Evolutionary conservation across 352 stramenopile genomes (phyloP).

Genomic region (Globisporangium uncinulatum): DNA sequence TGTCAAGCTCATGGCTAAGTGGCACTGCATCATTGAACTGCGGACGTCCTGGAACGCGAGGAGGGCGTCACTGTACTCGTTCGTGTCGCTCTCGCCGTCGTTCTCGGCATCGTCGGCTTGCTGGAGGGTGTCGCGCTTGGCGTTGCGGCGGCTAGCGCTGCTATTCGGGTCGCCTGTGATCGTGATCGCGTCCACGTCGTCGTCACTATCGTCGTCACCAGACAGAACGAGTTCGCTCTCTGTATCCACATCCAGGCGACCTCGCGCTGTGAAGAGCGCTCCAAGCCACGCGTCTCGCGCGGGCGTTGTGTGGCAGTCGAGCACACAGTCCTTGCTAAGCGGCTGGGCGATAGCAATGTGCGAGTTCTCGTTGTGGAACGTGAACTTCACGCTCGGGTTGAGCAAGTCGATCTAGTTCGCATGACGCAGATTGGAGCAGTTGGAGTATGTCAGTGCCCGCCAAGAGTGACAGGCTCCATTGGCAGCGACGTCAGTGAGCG

Average conservation of each 20-base stretch:
- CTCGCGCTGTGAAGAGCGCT: conserved; percentile 47
- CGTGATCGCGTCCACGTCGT: conserved; percentile 3
- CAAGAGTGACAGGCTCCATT: neutral
- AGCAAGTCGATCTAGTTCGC: conserved; percentile 47
- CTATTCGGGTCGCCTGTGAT: neutral
- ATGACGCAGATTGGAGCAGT: too few species aligned
- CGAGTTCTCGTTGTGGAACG: conserved; percentile 56
- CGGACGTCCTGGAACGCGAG: conserved; percentile 52
- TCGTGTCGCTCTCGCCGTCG: conserved; percentile 15
- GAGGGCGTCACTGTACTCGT: conserved; percentile 49
- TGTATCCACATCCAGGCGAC: conserved; percentile 26
- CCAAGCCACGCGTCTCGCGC: conserved; percentile 60
- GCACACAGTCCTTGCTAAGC: conserved; percentile 25
- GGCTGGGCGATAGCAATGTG: conserved; percentile 45
- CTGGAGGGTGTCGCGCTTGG: conserved; percentile 7
- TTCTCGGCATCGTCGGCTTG: conserved; percentile 13
- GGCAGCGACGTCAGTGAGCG: neutral
- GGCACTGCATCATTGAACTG: conserved; percentile 56
- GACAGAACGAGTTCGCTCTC: conserved; percentile 41
- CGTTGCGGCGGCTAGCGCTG: neutral
- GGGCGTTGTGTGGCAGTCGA: conserved; percentile 41
- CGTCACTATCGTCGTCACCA: conserved; percentile 38
- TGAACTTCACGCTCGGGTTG: conserved; percentile 41
- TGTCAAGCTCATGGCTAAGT: conserved; percentile 37
- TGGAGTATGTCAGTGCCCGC: neutral